Evolutionary conservation across 2,329 filamentous ascomycete species (phyloP), one percentile per base, ranked within the genome.

Genomic region (Pseudogymnoascus sp.): DNA sequence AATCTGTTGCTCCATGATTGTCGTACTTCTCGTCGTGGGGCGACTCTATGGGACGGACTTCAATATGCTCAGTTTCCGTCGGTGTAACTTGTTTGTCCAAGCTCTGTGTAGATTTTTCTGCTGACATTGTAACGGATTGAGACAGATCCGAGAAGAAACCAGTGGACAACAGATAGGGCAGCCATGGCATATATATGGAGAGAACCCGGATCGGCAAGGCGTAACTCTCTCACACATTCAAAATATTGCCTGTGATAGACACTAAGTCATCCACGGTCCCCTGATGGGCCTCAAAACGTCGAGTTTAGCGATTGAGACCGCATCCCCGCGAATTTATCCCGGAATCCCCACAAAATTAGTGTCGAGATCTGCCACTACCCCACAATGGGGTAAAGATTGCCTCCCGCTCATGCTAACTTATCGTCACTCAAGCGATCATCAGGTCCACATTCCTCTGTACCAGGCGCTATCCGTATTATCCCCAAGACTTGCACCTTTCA

Each of bases 311-410:
- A 56, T 21, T 34, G 49, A 21, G 49, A 21, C 49, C n/a, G 16
- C 49, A 34, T 56, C 49, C 28, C 9, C n/a, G 16, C 49, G 9
- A 56, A 28, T 34, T 18, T 9, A 4, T 14, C 16, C 49, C 49
- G 3, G 28, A 25, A 34, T 56, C n/a, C n/a, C 49, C 49, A 56
- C 49, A 34, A 7, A 56, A 56, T n/a, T 56, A 36, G 49, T 9
- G 49, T 56, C 25, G 9, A 56, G 28, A 56, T 56, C 49, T 18
- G 28, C 49, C 49, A 36, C 49, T 56, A 56, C 49, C 49, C 49
- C 49, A 21, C 28, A 56, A 56, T 34, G 49, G 28, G 49, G 49
- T 16, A 56, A 56, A 56, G 49, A 56, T 56, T 56, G n/a, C 28
- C 25, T 34, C 49, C 28, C 28, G 28, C 28, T 14, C n/a, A 14